A percentile compares a stretch with the other conserved stretches of the same genome.
Conservation (phyloP, 2,329 filamentous ascomycete genomes). For the Arthroderma sp. region DNA sequence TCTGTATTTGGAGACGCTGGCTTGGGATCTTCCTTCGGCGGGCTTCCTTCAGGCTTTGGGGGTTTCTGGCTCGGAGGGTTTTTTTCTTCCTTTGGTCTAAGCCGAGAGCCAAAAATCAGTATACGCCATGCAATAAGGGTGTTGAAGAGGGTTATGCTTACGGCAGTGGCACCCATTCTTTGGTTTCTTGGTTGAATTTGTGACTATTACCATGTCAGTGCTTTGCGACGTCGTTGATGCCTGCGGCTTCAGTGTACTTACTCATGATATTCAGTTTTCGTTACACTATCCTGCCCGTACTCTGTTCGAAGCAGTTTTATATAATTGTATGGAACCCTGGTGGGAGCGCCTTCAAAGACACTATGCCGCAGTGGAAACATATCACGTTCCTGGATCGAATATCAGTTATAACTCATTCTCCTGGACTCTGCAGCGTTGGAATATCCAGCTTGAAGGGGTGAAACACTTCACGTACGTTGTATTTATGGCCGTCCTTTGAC, state of each 20-base stretch:
- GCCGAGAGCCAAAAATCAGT: too few relatives aligned
- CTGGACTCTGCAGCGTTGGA: background rate
- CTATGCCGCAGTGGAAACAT: conserved; percentile 46
- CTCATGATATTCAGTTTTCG: conserved; percentile 33
- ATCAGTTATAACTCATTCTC: background rate
- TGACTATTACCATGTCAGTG: conserved; percentile 15
- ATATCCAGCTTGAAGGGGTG: background rate
- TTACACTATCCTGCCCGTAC: conserved; percentile 39
- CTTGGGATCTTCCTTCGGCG: too few relatives aligned
- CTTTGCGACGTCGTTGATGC: background rate
- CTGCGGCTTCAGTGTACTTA: conserved; percentile 14
- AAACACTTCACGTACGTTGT: conserved; percentile 23
- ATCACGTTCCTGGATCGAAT: conserved; percentile 27
- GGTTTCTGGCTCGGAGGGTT: too few relatives aligned
- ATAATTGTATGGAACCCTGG: conserved; percentile 46
- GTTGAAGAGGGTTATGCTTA: background rate
- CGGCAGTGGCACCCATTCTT: conserved; percentile 18
- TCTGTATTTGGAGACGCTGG: too few relatives aligned
- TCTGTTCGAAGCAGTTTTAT: conserved; percentile 41
- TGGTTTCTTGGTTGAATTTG: conserved; percentile 20
- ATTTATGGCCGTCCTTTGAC: conserved; percentile 46
- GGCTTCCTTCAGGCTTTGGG: too few relatives aligned
- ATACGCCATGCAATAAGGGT: too few relatives aligned
- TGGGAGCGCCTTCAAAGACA: conserved; percentile 40
- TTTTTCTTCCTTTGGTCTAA: too few relatives aligned